phyloP scores from a whole-genome alignment of 1,139 yeast species.

The Sugiyamaella pinicola region DNA sequence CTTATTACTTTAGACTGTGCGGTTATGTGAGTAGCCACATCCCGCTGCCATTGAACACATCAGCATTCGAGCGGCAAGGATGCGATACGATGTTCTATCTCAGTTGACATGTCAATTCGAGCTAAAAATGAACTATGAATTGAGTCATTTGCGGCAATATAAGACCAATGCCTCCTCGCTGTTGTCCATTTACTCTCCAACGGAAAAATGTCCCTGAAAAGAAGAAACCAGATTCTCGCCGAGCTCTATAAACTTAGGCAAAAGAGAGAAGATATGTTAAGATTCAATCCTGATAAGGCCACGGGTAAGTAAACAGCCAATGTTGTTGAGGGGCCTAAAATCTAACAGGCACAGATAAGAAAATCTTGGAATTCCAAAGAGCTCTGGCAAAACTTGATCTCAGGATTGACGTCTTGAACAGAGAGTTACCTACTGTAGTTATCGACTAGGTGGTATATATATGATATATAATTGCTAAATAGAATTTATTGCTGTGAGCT shows the following conservation, averaged over 20 bases:
- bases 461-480: background rate
- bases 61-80: too few relatives aligned
- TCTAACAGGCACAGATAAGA: background rate
- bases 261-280: background rate
- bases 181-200: background rate
- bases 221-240: background rate
- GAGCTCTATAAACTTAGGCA: background rate
- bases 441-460: background rate
- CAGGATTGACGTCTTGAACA: background rate
- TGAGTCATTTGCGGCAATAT: background rate
- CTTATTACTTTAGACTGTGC: too few relatives aligned
- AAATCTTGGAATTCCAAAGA: background rate
- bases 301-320: background rate
- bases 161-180: background rate
- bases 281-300: constrained; percentile 1
- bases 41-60: too few relatives aligned
- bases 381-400: background rate
- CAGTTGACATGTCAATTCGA: too few relatives aligned
- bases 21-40: too few relatives aligned
- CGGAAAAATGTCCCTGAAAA: background rate
- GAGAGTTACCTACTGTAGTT: background rate
- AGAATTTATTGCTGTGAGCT: too few relatives aligned
- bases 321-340: background rate
- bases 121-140: too few relatives aligned
- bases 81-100: too few relatives aligned